Conservation (phyloP, 2,329 filamentous ascomycete species). For the Chaetomium sp. region DNA sequence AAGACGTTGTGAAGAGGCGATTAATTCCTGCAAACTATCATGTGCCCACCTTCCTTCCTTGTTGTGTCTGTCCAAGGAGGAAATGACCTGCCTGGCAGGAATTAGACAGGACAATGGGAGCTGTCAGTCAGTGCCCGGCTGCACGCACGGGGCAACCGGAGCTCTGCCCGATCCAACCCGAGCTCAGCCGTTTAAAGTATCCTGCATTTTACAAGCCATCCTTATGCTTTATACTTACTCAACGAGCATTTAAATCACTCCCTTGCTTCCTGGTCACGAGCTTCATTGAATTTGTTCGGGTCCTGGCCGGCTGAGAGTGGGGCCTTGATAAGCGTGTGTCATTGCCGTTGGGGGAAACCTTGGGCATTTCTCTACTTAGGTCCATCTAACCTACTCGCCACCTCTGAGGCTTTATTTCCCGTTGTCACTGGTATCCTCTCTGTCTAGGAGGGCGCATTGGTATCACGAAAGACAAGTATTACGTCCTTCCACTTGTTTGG, state of each 20-base stretch:
- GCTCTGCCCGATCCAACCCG: conserved; percentile 20
- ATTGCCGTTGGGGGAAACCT: background rate
- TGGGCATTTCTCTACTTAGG: background rate
- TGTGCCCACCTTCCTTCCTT: background rate
- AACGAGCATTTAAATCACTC: background rate
- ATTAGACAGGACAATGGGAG: background rate
- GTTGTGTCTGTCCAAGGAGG: background rate
- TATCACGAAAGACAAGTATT: background rate
- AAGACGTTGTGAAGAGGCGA: background rate
- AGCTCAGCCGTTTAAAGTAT: no score
- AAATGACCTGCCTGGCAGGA: background rate
- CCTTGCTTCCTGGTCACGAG: background rate
- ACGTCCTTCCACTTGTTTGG: background rate
- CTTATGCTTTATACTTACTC: background rate
- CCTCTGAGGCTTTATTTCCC: background rate
- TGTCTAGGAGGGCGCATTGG: no score
- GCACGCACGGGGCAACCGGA: background rate
- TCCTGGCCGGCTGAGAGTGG: background rate
- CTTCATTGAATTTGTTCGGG: background rate
- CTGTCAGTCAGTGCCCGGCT: no score
- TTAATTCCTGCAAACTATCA: background rate
- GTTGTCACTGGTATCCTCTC: background rate
- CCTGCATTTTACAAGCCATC: background rate
- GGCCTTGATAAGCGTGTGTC: conserved; percentile 5
- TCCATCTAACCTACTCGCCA: background rate